Evolutionary conservation across 2,329 filamentous ascomycete species (phyloP).

Genomic region (Sporothrix brunneoviolacea): DNA sequence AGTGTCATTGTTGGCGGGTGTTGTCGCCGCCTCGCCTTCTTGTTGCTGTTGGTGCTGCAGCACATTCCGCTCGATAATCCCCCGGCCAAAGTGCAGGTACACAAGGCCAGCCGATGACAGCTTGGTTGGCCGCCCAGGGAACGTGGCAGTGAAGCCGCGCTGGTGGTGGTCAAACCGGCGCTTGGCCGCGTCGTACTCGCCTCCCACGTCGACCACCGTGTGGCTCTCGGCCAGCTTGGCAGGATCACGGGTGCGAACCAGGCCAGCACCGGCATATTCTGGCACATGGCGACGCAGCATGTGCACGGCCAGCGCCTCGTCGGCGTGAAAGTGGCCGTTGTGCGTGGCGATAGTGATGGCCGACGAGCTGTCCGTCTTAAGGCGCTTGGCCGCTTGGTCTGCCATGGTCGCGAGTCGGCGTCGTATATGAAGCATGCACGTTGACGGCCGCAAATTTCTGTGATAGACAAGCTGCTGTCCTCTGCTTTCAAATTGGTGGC

Average conservation of each 20-base stretch:
- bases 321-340: slow-evolving; percentile 97
- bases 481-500: too few relatives aligned
- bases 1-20: slow-evolving; percentile 44
- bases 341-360: slow-evolving; percentile 82
- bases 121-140: slow-evolving; percentile 78
- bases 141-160: slow-evolving; percentile 78
- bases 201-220: slow-evolving; percentile 96
- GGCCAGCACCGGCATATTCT: slow-evolving; percentile 62
- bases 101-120: slow-evolving; percentile 90
- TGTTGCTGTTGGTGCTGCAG: slow-evolving; percentile 6
- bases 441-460: neutral
- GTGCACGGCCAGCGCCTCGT: slow-evolving; percentile 94
- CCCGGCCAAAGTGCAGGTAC: slow-evolving; percentile 88
- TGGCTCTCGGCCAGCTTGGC: slow-evolving; percentile 72
- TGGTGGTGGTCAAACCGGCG: slow-evolving; percentile 97
- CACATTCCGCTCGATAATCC: slow-evolving; percentile 68
- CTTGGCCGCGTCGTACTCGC: slow-evolving; percentile 71
- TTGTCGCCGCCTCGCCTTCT: slow-evolving; percentile 33
- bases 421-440: slow-evolving; percentile 31
- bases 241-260: slow-evolving; percentile 85
- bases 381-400: slow-evolving; percentile 68
- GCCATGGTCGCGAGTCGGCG: slow-evolving; percentile 45
- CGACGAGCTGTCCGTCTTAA: slow-evolving; percentile 63
- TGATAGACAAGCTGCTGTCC: neutral
- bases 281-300: slow-evolving; percentile 81